phyloP scores from a whole-genome alignment of 2,329 filamentous ascomycete genomes.

The Alternaria solani region DNA sequence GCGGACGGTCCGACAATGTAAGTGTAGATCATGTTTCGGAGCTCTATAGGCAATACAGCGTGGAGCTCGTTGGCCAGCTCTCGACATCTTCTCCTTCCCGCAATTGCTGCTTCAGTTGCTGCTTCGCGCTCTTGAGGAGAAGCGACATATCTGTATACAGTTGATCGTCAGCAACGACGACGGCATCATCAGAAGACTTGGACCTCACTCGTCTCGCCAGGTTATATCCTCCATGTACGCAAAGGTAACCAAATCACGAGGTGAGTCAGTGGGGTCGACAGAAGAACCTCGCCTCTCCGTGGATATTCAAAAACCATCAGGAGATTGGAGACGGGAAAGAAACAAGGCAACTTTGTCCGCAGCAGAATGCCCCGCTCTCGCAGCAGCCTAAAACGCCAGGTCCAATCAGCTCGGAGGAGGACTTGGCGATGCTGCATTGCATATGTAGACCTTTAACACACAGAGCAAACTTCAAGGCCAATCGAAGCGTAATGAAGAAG shows the following conservation, averaged over 20 bases:
- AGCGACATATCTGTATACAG: not conserved
- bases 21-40: not conserved
- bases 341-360: not conserved
- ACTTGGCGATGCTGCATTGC: not conserved
- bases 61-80: not conserved
- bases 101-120: not conserved
- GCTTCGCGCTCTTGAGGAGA: not conserved
- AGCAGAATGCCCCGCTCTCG: not conserved
- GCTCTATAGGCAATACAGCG: not conserved
- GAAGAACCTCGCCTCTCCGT: not conserved
- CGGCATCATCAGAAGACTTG: too few species aligned
- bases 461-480: not conserved
- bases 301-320: not conserved
- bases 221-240: not conserved
- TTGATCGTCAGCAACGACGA: not conserved
- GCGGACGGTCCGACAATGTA: not conserved
- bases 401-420: conserved; percentile 45
- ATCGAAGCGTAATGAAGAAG: not conserved
- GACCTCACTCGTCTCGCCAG: not conserved
- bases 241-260: not conserved
- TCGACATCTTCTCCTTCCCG: not conserved
- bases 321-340: not conserved
- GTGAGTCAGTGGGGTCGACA: not conserved
- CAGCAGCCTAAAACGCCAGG: not conserved
- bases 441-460: not conserved